Evolutionary conservation across 1,284 basidiomycete genomes (phyloP), one percentile per base, ranked within the genome.

Genomic region (Pascua guehoae): DNA sequence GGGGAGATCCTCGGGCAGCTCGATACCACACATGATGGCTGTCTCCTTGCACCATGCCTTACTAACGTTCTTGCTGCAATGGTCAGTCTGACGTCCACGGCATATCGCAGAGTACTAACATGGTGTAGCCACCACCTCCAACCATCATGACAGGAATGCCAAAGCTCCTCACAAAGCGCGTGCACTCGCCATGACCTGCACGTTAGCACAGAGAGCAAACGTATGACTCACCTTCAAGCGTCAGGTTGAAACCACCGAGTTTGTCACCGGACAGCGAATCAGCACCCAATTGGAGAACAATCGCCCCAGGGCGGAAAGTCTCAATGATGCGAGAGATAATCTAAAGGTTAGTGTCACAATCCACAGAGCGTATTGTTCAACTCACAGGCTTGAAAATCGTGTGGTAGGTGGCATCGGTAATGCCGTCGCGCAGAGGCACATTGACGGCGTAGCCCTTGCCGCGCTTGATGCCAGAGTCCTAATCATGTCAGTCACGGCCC

Each of bases 11-110:
- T 84, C 84, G 64, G 89, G 85, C 53, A 98, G 87, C 70, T 93
- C 87, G 48, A 90, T 82, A 1, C 91, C 93, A 14, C 95, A 83
- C 39, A 93, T 89, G 68, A 95, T 88, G 0, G 92, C 94, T 0
- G 96, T 98, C 76, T 99, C 96, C 78, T 91, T 97, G 17, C 93
- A 88, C 95, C 95, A 99, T 12, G 89, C 87, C 41, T 92, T 82
- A 1, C 91, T 91, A 8, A 98, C 94, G 71, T 99, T 99, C 76
- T 91, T 91, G 36, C 71, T 74, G 51, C 24, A 32, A 32, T 15
- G 45, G 41, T 41, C 43, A 41, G 44, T 32, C 5, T 41, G n/a
- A 92, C 86, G 10, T 14, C 14, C 17, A 8, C 24, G 24, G 24
- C 24, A 32, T 3, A 32, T 32, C 24, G 10, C 17, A 15, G 14